phyloP scores from a whole-genome alignment of 1,284 basidiomycete species.

The Papiliotrema nemorosa region DNA sequence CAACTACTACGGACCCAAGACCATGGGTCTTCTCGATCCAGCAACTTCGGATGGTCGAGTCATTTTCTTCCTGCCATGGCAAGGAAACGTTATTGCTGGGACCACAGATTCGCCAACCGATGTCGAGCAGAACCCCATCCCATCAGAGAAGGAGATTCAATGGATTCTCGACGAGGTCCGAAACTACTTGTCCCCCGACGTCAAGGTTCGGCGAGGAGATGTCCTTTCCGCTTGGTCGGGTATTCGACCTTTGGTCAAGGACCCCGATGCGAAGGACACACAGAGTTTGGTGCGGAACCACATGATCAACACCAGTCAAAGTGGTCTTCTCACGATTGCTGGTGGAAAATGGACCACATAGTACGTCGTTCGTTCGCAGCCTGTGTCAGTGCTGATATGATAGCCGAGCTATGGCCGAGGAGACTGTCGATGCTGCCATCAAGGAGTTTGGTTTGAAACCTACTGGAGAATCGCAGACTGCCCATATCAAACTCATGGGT shows the following conservation, averaged over 20 bases:
- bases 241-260: slow-evolving; percentile 81
- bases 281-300: slow-evolving; percentile 91
- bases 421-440: slow-evolving; percentile 87
- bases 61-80: slow-evolving; percentile 99
- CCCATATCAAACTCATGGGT: slow-evolving; percentile 79
- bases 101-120: slow-evolving; percentile 85
- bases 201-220: slow-evolving; percentile 91
- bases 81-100: slow-evolving; percentile 94
- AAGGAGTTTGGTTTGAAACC: slow-evolving; percentile 65
- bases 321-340: slow-evolving; percentile 87
- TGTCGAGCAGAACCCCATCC: slow-evolving; percentile 75
- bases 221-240: slow-evolving; percentile 96
- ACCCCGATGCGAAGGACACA: slow-evolving; percentile 75
- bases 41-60: slow-evolving; percentile 94
- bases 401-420: slow-evolving; percentile 84
- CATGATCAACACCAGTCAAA: slow-evolving; percentile 79
- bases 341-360: slow-evolving; percentile 99
- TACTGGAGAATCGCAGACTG: slow-evolving; percentile 71
- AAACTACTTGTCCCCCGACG: slow-evolving; percentile 84
- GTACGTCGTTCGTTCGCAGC: slow-evolving; percentile 25
- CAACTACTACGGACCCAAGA: slow-evolving; percentile 92
- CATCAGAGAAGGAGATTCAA: slow-evolving; percentile 89
- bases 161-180: slow-evolving; percentile 89
- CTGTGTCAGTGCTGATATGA: not conserved
- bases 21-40: slow-evolving; percentile 94